Percentiles rank a stretch among this genome's conserved stretches.
Conservation (phyloP, 257 asterid genomes). For the Misopates orontium region DNA sequence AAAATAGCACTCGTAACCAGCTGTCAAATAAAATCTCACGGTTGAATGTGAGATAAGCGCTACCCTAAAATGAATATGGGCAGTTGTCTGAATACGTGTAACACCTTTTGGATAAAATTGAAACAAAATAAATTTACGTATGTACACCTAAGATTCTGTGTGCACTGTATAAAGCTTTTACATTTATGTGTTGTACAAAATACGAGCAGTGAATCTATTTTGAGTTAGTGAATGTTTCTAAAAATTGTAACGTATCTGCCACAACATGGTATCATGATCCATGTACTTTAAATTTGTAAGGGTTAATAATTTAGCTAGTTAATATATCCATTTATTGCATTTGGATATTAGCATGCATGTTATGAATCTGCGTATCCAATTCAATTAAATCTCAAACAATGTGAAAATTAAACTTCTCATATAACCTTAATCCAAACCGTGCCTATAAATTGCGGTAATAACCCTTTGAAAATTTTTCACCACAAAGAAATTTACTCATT, state of each 20-base stretch:
- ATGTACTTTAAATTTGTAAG: conserved; percentile 1
- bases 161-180: too few species aligned
- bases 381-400: background rate
- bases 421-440: background rate
- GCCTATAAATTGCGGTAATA: conserved; percentile 27
- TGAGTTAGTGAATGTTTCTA: too few species aligned
- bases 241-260: background rate
- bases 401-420: conserved; percentile 14
- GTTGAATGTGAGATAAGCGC: too few species aligned
- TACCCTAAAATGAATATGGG: too few species aligned
- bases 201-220: too few species aligned
- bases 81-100: too few species aligned
- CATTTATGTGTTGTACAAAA: too few species aligned
- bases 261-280: background rate
- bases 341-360: background rate
- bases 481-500: background rate
- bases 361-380: conserved; percentile 12
- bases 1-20: too few species aligned
- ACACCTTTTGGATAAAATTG: too few species aligned
- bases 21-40: too few species aligned
- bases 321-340: conserved; percentile 20
- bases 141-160: too few species aligned
- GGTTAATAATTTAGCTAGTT: background rate
- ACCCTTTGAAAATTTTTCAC: background rate
- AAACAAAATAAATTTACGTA: too few species aligned